A percentile compares a stretch with the other conserved stretches of the same genome.
These are phyloP conservation scores for Tetrapyrgos nigripes DNA, from an alignment of 1,284 basidiomycete species.

Conservation along the genomic window DNA sequence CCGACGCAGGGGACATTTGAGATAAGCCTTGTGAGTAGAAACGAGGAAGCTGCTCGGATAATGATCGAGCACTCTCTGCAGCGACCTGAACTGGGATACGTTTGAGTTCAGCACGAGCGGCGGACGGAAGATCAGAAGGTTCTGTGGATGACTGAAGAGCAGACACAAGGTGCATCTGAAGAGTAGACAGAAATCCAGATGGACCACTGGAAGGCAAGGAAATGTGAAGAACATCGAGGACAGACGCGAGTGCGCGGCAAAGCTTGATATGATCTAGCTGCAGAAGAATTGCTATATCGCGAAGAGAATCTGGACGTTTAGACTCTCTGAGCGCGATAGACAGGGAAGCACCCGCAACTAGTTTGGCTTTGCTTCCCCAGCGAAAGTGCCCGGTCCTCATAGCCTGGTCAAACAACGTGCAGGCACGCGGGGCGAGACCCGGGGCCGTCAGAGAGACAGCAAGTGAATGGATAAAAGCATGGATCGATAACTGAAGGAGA, in stretches of 20 bases:
- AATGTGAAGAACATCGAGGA: slow-evolving; percentile 54
- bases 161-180: slow-evolving; percentile 38
- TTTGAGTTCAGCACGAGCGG: slow-evolving; percentile 46
- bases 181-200: slow-evolving; percentile 25
- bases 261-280: slow-evolving; percentile 58
- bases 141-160: slow-evolving; percentile 48
- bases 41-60: slow-evolving; percentile 58
- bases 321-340: slow-evolving; percentile 72
- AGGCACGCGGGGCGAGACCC: slow-evolving; percentile 64
- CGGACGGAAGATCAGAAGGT: slow-evolving; percentile 38
- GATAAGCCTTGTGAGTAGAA: slow-evolving; percentile 40
- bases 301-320: slow-evolving; percentile 66
- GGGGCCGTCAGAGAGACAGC: slow-evolving; percentile 59
- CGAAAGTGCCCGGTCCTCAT: slow-evolving; percentile 61
- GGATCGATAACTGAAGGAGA: slow-evolving; percentile 59
- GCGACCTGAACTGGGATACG: slow-evolving; percentile 52
- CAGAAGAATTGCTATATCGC: slow-evolving; percentile 70
- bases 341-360: slow-evolving; percentile 68
- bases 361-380: slow-evolving; percentile 74
- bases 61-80: slow-evolving; percentile 58
- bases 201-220: slow-evolving; percentile 51
- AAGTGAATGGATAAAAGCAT: slow-evolving; percentile 63
- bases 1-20: slow-evolving; percentile 51
- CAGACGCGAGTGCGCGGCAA: slow-evolving; percentile 59
- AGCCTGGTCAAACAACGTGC: slow-evolving; percentile 67